Evolutionary conservation across 2,329 filamentous ascomycete species (phyloP).

Genomic region (Talaromyces pinophilus): DNA sequence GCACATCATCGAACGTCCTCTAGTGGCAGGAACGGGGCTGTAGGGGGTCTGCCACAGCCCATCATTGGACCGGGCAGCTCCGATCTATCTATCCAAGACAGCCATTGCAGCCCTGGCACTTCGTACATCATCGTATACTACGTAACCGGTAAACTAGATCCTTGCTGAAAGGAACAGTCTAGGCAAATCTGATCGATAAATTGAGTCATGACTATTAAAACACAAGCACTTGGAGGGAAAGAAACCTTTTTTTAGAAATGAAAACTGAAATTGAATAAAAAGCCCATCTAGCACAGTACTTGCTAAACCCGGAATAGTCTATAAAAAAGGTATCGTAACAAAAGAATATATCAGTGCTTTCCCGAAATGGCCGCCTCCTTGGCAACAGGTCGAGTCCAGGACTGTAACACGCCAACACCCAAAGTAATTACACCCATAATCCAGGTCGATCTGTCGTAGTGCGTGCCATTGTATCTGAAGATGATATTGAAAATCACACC

Average conservation of each 20-base stretch:
- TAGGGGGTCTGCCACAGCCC: neutral
- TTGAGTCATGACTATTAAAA: neutral
- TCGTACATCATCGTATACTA: conserved; percentile 1
- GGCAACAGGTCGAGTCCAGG: conserved; percentile 63
- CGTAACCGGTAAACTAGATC: neutral
- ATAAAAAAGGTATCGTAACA: neutral
- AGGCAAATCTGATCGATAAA: neutral
- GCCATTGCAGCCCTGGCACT: neutral
- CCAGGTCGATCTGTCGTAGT: conserved; percentile 74
- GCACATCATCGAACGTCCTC: neutral
- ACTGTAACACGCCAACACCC: conserved; percentile 65
- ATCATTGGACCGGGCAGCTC: conserved; percentile 9
- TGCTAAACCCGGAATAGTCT: conserved; percentile 10
- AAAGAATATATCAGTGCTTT: neutral
- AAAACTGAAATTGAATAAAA: neutral
- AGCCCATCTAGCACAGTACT: neutral
- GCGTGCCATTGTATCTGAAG: conserved; percentile 70
- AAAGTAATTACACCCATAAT: conserved; percentile 78
- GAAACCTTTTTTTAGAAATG: neutral
- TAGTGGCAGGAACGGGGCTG: neutral
- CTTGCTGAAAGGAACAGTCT: neutral
- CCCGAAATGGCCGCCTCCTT: conserved; percentile 27
- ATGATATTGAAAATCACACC: conserved; percentile 82
- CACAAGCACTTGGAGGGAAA: neutral
- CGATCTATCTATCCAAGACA: neutral